Conservation (phyloP, 2,329 filamentous ascomycete species). For the Aureobasidium subglaciale region DNA sequence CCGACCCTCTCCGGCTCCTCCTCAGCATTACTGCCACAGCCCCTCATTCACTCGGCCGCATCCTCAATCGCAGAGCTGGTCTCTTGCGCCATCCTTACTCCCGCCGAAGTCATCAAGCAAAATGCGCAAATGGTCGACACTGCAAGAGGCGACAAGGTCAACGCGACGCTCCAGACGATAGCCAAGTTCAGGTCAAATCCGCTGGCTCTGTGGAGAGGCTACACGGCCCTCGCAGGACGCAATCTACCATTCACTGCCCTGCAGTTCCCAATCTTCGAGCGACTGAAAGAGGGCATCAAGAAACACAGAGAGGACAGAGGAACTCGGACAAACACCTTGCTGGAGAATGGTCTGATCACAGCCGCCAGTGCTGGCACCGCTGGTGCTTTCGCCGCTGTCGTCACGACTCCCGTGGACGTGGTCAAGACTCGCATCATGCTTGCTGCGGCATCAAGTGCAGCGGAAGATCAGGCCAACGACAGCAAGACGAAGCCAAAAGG, state of each 20-base stretch:
- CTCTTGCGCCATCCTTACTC: slow-evolving; percentile 79
- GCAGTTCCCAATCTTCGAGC: slow-evolving; percentile 83
- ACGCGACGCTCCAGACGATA: slow-evolving; percentile 52
- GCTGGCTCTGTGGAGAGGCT: slow-evolving; percentile 59
- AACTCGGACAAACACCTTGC: slow-evolving; percentile 37
- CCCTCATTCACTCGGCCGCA: slow-evolving; percentile 64
- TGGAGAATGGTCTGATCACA: slow-evolving; percentile 65
- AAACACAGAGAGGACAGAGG: slow-evolving; percentile 36
- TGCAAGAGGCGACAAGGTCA: slow-evolving; percentile 30
- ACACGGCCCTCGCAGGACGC: slow-evolving; percentile 70
- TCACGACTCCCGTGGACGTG: slow-evolving; percentile 87
- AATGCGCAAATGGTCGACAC: slow-evolving; percentile 76
- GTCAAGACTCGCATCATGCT: slow-evolving; percentile 89
- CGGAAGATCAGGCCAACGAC: slow-evolving; percentile 19
- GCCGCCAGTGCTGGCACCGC: slow-evolving; percentile 66
- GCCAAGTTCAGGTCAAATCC: slow-evolving; percentile 49
- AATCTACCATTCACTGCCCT: slow-evolving; percentile 84
- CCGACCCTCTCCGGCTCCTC: slow-evolving; percentile 33
- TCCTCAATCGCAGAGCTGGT: slow-evolving; percentile 74
- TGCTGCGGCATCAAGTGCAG: slow-evolving; percentile 41
- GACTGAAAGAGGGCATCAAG: slow-evolving; percentile 51
- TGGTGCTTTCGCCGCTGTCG: slow-evolving; percentile 64
- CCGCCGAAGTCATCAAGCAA: slow-evolving; percentile 86
- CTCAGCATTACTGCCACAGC: slow-evolving; percentile 50
- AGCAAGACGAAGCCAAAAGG: slow-evolving; percentile 21